Evolutionary conservation across 202 grass and related monocot genomes (phyloP), one percentile per base, ranked within the genome.

Genomic region (Bolboschoenoplectus hybrid): DNA sequence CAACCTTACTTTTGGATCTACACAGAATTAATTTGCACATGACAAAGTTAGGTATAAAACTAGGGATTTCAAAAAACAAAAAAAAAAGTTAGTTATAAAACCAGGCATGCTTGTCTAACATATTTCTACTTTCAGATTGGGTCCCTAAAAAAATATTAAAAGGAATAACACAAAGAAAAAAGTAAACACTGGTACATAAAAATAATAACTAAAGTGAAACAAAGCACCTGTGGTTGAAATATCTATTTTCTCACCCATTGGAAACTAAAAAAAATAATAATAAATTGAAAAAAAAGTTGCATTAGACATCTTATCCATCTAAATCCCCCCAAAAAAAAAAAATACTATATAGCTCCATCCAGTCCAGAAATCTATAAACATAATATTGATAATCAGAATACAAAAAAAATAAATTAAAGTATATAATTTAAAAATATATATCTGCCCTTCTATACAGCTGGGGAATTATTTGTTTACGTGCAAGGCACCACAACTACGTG

Each of bases 401-500:
- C 45, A 9, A 44, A 74, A 74, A 56, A 82, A 50, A 70, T n/a
- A n/a, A 63, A 63, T 43, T 63, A 2, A 49, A 11, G 16, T 53
- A 38, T 83, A 47, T 35, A 58, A 61, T 55, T 81, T 7, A 61
- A 61, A 55, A 57, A 58, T 17, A 58, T 60, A 60, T 16, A 32
- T 9, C 7, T 84, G 12, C n/a, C 55, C 19, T 35, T 12, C 34
- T 63, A 38, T 66, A 84, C 85, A 86, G 85, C 85, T 81, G 74
- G 32, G 19, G 9, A 69, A n/a, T 84, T 26, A 17, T 77, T 87
- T 62, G 39, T 81, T 51, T 83, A 87, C 86, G 86, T 87, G 80
- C 64, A 34, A 82, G 80, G 86, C 86, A 87, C 80, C 16, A 76
- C 77, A 61, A 14, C 61, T 83, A 87, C 86, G 86, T 75, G 77